These are phyloP conservation scores for Eurotiales sp. DNA, from an alignment of 2,329 filamentous ascomycete genomes.

Conservation along the genomic window DNA sequence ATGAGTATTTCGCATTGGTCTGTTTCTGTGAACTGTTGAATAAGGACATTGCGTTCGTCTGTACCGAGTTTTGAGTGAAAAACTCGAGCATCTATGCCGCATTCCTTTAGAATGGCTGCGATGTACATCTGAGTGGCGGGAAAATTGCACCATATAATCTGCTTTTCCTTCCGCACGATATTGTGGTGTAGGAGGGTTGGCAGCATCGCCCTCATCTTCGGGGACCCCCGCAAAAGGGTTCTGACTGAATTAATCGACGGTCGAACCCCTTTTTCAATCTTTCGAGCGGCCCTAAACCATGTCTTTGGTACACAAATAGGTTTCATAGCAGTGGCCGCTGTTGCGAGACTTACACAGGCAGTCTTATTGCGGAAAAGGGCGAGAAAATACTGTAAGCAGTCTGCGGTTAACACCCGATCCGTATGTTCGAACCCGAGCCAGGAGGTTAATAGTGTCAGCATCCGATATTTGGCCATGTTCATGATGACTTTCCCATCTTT, in stretches of 20 bases:
- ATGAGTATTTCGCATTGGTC: background rate
- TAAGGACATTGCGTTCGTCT: background rate
- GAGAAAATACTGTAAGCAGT: too few species aligned
- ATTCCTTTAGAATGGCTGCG: background rate
- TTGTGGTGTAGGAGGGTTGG: background rate
- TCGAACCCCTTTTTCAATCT: background rate
- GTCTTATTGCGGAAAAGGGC: too few species aligned
- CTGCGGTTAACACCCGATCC: too few species aligned
- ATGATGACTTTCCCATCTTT: background rate
- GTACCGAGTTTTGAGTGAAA: slow-evolving; percentile 1
- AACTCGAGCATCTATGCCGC: background rate
- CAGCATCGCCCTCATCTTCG: slow-evolving; percentile 7
- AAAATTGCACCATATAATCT: slow-evolving; percentile 6
- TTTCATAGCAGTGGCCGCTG: too few species aligned
- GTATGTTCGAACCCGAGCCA: background rate
- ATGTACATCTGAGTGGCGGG: background rate
- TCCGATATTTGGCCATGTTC: background rate
- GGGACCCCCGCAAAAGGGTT: slow-evolving; percentile 2
- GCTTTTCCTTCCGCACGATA: background rate
- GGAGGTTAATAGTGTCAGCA: background rate
- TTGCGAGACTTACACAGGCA: too few species aligned
- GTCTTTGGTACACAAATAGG: background rate
- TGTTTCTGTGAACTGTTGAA: background rate
- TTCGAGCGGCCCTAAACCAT: background rate
- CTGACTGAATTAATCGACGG: background rate